Evolutionary conservation across 2,329 filamentous ascomycete genomes (phyloP), one percentile per base, ranked within the genome.

Genomic region (Rutstroemia sydowiana): DNA sequence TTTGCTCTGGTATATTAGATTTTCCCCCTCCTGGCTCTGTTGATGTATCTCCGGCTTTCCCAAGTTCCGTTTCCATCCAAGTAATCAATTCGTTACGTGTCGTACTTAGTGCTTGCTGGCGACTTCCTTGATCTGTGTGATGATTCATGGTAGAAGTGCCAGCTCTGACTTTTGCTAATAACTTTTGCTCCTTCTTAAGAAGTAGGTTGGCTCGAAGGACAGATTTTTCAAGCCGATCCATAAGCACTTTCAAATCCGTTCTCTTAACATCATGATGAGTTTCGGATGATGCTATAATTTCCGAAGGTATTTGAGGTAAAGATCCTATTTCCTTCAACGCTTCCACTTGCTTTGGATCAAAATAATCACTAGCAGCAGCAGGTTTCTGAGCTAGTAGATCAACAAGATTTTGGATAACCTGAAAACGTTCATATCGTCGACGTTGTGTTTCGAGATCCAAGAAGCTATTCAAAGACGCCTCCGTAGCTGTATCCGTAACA

Each of bases 51-150:
- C 59, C 60, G 14, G 79, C 78, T 50, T 77, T 78, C 47, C 73
- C 69, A 20, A 85, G 67, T 63, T 85, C 82, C 5, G 68, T 70
- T 64, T 85, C 82, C 52, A 85, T 83, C 82, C 82, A 85, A 52
- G 68, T 71, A 53, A 85, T 84, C 46, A 85, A 71, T 55, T 79
- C 77, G 47, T 76, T 75, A 14, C 82, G 73, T 10, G 81, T 78
- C 7, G 69, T 69, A 39, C 73, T 74, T 9, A 85, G 67, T 13
- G 82, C 82, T 44, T 73, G 69, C 2, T 81, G 41, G 41, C 57
- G 57, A 41, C 42, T 31, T 16, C 52, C 53, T 18, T 18, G 23
- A 43, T 31, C 44, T 21, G 47, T 13, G 8, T 10, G 45, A n/a
- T 21, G 8, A 10, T 48, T 45, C 13, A 50, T 6, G 8, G 8